A percentile compares a stretch with the other conserved stretches of the same genome.
These are phyloP conservation scores for Trichocomaceae sp. DNA, from an alignment of 2,329 filamentous ascomycete genomes.

Conservation along the genomic window DNA sequence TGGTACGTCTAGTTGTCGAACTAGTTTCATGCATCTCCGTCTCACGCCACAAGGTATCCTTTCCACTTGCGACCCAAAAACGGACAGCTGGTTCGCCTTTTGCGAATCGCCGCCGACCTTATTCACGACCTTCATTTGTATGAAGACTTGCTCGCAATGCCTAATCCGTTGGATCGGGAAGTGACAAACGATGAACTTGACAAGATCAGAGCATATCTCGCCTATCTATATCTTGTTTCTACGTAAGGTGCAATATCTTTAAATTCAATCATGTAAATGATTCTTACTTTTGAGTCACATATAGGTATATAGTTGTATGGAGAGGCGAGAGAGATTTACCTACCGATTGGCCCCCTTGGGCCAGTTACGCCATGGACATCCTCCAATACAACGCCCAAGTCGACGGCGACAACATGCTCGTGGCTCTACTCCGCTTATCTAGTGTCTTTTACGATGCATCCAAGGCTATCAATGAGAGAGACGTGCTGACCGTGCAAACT, in stretches of 20 bases:
- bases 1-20: slow-evolving; percentile 1
- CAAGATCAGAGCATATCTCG: slow-evolving; percentile 12
- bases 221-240: slow-evolving; percentile 10
- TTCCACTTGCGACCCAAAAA: slow-evolving; percentile 10
- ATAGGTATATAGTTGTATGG: slow-evolving; percentile 2
- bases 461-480: background rate
- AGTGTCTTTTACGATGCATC: slow-evolving; percentile 8
- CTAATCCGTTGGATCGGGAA: background rate
- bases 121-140: slow-evolving; percentile 5
- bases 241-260: slow-evolving; percentile 1
- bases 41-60: slow-evolving; percentile 5
- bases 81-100: slow-evolving; percentile 2
- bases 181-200: slow-evolving; percentile 9
- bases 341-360: background rate
- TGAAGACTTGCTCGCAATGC: background rate
- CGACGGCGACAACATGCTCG: slow-evolving; percentile 8
- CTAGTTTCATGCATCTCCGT: background rate
- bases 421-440: slow-evolving; percentile 4
- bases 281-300: background rate
- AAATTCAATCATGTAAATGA: background rate
- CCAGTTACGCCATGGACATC: background rate
- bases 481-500: background rate
- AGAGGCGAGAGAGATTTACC: slow-evolving; percentile 4
- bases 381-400: slow-evolving; percentile 6
- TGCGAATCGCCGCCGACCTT: slow-evolving; percentile 6